A percentile compares a stretch with the other conserved stretches of the same genome.
phyloP scores from a whole-genome alignment of 192 early-diverging fungal genomes.

The Phycomyces nitens region DNA sequence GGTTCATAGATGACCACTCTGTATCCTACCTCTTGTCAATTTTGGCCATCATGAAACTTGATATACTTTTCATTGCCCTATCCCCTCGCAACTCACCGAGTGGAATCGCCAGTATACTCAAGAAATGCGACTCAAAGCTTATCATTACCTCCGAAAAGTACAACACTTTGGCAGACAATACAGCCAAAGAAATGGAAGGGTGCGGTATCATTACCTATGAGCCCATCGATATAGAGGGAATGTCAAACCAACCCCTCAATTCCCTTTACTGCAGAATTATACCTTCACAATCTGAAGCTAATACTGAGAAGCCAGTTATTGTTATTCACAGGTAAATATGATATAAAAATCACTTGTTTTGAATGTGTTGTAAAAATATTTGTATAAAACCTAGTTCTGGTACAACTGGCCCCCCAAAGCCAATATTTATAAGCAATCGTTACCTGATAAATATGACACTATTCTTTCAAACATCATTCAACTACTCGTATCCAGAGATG shows the following conservation, averaged over 20 bases:
- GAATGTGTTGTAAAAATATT: not conserved
- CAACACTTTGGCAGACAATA: not conserved
- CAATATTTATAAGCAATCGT: constrained; percentile 12
- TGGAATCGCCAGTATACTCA: constrained; percentile 7
- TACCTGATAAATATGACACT: not conserved
- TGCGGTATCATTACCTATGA: not conserved
- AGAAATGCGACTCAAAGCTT: not conserved
- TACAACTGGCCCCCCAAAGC: constrained; percentile 15
- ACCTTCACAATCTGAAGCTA: not conserved
- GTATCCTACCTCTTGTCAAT: constrained; percentile 3
- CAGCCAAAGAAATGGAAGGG: not conserved
- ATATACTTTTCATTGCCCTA: not conserved
- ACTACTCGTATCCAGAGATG: not conserved
- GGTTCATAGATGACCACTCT: constrained; percentile 8
- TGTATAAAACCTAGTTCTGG: constrained; percentile 14
- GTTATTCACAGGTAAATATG: constrained; percentile 4
- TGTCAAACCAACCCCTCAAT: not conserved
- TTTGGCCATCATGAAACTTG: constrained; percentile 13
- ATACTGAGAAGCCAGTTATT: not conserved
- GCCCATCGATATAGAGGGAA: constrained; percentile 2
- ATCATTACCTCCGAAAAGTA: not conserved
- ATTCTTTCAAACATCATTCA: not conserved
- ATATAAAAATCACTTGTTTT: not conserved
- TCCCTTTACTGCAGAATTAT: not conserved
- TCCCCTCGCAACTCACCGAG: constrained; percentile 19